Base-by-base conservation (phyloP, 257 asterid species). In the Linaria vulgaris region DNA sequence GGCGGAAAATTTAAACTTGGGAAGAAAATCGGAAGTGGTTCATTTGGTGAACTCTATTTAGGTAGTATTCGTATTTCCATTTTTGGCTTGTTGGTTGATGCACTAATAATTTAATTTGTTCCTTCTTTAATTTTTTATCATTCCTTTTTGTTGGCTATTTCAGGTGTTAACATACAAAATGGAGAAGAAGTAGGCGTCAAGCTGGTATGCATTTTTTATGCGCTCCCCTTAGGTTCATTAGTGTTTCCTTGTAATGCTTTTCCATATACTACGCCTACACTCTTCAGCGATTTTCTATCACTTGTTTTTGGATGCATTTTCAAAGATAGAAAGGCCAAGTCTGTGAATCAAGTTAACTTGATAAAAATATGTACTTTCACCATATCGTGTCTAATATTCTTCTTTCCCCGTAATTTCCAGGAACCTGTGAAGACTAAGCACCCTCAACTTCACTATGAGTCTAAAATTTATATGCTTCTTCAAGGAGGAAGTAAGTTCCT, bases 121-220 rank as follows among this genome's bases (percentile, higher is more conserved):
- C 34, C 10, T 1, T 59, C 5, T 45, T 34, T 17, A 14, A 1
- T 4, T 34, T 34, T 16, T 2, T 27, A 27, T 27, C 4, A 27
- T 57, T 59, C 6, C 60, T 68, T 52, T 80, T 52, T 64, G 19
- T 70, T n/a, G n/a, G n/a, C n/a, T 56, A 67, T 46, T 74, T 60
- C 72, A 91, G 98, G 98, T 76, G 94, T 88, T 66, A 86, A 83
- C 67, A 67, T 86, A 70, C 94, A 86, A 71, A 91, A 71, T 78
- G 96, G 96, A 75, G 98, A 91, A 83, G 98, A 91, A 88, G 95
- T 88, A 20, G 98, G 88, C 53, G 74, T 91, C 68, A 91, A 91
- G 85, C 83, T 86, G 89, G 98, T 91, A 78, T 67, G 49, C 69
- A 64, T 71, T 65, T 15, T 64, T 65, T 37, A 50, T 68, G 47